A percentile compares a stretch with the other conserved stretches of the same genome.
These are phyloP conservation scores for Pseudocercospora vitis DNA, from an alignment of 2,329 filamentous ascomycete genomes.

Conservation along the genomic window DNA sequence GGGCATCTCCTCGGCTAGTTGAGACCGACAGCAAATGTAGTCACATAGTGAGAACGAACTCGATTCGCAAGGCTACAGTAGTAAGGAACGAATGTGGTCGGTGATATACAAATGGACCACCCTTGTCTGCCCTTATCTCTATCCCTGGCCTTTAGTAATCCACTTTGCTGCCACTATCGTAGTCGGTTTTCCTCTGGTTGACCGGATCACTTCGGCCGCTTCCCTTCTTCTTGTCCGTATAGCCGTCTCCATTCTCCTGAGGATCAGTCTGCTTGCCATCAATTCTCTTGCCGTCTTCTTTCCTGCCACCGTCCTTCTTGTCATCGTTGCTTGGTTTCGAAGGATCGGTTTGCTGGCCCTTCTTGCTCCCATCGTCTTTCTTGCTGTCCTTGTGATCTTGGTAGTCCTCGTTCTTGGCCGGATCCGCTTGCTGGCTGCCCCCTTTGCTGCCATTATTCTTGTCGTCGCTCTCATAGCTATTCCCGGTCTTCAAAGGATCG, in stretches of 20 bases:
- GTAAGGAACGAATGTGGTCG: conserved; percentile 3
- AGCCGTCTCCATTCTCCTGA: neutral
- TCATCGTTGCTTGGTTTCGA: neutral
- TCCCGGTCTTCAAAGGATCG: neutral
- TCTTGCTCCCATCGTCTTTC: too few relatives aligned
- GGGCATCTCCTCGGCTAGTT: too few relatives aligned
- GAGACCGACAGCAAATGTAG: too few relatives aligned
- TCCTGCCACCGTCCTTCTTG: neutral
- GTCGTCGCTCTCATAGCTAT: neutral
- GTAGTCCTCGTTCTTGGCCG: neutral
- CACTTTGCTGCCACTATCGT: neutral
- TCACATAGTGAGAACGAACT: too few relatives aligned
- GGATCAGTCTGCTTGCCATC: neutral
- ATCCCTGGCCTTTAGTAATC: too few relatives aligned
- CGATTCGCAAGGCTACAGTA: too few relatives aligned
- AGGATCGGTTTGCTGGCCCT: neutral
- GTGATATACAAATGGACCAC: neutral
- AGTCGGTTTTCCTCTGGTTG: neutral
- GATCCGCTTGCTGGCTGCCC: neutral
- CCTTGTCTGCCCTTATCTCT: too few relatives aligned
- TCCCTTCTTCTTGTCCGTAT: neutral
- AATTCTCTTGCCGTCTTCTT: neutral
- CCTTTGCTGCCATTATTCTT: neutral
- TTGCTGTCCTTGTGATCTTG: neutral
- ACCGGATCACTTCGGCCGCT: neutral